Percentiles rank a stretch among this genome's conserved stretches.
Conservation (phyloP, 371 early-diverging fungal species). For the Syncephalastrum contaminatum region DNA sequence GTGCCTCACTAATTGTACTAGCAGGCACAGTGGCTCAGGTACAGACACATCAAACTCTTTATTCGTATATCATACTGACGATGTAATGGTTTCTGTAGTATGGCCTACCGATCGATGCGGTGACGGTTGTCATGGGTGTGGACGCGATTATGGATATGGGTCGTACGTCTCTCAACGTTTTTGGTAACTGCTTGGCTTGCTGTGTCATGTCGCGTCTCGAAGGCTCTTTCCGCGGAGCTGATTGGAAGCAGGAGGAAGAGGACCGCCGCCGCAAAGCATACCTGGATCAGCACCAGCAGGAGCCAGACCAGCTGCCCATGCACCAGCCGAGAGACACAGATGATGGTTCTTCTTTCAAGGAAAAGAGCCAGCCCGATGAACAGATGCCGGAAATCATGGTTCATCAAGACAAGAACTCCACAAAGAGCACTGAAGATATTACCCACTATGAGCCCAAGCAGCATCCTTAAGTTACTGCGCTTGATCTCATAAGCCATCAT, state of each 20-base stretch:
- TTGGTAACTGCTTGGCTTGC: slow-evolving; percentile 76
- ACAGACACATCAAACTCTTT: background rate
- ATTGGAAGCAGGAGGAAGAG: slow-evolving; percentile 44
- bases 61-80: slow-evolving; percentile 21
- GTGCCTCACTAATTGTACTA: slow-evolving; percentile 71
- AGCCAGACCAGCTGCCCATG: background rate
- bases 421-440: slow-evolving; percentile 1
- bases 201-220: slow-evolving; percentile 75
- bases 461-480: no score
- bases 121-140: slow-evolving; percentile 42
- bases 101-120: slow-evolving; percentile 16
- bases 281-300: slow-evolving; percentile 33
- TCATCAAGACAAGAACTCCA: slow-evolving; percentile 10
- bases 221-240: slow-evolving; percentile 63
- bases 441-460: no score
- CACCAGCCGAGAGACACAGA: background rate
- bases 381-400: slow-evolving; percentile 13
- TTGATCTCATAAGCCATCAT: no score
- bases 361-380: background rate
- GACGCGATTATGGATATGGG: slow-evolving; percentile 84
- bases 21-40: slow-evolving; percentile 46
- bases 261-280: slow-evolving; percentile 37
- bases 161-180: slow-evolving; percentile 70
- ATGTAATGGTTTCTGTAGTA: slow-evolving; percentile 12
- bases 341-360: background rate